Percentiles rank a stretch among this genome's conserved stretches.
Conservation (phyloP, 108 stramenopile species). For the Parmales sp. region DNA sequence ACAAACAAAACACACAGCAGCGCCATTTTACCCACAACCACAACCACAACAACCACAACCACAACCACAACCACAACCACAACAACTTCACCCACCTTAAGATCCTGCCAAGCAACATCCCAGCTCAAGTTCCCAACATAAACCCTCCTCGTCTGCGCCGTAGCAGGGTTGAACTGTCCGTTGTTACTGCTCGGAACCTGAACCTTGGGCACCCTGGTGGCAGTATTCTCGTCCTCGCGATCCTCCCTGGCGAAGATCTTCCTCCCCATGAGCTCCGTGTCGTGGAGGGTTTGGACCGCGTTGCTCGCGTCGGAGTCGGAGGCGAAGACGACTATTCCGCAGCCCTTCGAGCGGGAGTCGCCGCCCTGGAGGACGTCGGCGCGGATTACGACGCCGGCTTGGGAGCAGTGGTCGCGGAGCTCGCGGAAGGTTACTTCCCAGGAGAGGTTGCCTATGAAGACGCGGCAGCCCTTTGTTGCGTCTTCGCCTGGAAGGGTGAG, state of each 20-base stretch:
- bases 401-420: slow-evolving; percentile 28
- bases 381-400: neutral
- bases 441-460: slow-evolving; percentile 22
- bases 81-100: slow-evolving; percentile 52
- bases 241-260: slow-evolving; percentile 64
- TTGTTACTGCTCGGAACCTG: neutral
- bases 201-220: neutral
- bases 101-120: slow-evolving; percentile 58
- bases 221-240: slow-evolving; percentile 15
- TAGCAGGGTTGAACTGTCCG: neutral
- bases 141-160: slow-evolving; percentile 42
- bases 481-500: neutral
- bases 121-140: slow-evolving; percentile 83
- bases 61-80: too few relatives aligned
- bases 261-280: slow-evolving; percentile 54
- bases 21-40: too few relatives aligned
- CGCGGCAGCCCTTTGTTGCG: neutral
- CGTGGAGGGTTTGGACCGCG: slow-evolving; percentile 57
- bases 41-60: too few relatives aligned
- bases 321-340: slow-evolving; percentile 77
- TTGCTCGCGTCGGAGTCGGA: slow-evolving; percentile 49
- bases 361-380: slow-evolving; percentile 22
- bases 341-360: slow-evolving; percentile 75
- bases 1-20: too few relatives aligned
- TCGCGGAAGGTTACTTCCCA: slow-evolving; percentile 31